Conservation (phyloP, 2,329 filamentous ascomycete genomes). For the Scytalidium lignicola region DNA sequence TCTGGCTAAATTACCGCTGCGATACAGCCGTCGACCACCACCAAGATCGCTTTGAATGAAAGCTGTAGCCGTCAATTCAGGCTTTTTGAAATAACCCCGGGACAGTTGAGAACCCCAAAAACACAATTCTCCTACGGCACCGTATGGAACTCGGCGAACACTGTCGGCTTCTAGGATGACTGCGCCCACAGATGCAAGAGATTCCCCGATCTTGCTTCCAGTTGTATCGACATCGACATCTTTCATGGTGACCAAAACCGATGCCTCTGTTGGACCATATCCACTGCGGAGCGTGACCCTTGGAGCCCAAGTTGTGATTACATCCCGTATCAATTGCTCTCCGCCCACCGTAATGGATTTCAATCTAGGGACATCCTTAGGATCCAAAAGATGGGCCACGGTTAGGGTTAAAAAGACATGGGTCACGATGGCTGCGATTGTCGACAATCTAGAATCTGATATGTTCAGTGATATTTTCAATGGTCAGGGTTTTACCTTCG, state of each 20-base stretch:
- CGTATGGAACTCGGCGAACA: slow-evolving; percentile 2
- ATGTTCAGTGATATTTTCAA: too few relatives aligned
- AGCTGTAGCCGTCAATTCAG: slow-evolving; percentile 7
- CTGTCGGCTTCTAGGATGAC: slow-evolving; percentile 1
- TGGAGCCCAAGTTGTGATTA: slow-evolving; percentile 1
- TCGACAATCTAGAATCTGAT: too few relatives aligned
- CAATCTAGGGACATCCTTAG: slow-evolving; percentile 4
- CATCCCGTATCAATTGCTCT: slow-evolving; percentile 3
- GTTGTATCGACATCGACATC: neutral
- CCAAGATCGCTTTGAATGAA: slow-evolving; percentile 6
- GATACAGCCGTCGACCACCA: slow-evolving; percentile 21
- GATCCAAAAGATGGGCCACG: slow-evolving; percentile 3
- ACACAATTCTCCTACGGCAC: slow-evolving; percentile 8
- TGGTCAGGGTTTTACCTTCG: too few relatives aligned
- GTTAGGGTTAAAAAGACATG: slow-evolving; percentile 7
- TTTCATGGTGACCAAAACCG: slow-evolving; percentile 3
- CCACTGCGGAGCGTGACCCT: neutral
- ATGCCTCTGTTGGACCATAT: slow-evolving; percentile 6
- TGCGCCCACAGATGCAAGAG: neutral
- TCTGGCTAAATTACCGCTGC: slow-evolving; percentile 30
- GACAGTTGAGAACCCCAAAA: slow-evolving; percentile 6
- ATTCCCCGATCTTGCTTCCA: neutral
- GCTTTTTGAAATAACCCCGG: slow-evolving; percentile 7
- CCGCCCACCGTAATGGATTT: slow-evolving; percentile 4
- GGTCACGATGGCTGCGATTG: neutral